Evolutionary conservation across 1,284 basidiomycete species (phyloP), one percentile per base, ranked within the genome.

Genomic region (Fomitopsis betulina): DNA sequence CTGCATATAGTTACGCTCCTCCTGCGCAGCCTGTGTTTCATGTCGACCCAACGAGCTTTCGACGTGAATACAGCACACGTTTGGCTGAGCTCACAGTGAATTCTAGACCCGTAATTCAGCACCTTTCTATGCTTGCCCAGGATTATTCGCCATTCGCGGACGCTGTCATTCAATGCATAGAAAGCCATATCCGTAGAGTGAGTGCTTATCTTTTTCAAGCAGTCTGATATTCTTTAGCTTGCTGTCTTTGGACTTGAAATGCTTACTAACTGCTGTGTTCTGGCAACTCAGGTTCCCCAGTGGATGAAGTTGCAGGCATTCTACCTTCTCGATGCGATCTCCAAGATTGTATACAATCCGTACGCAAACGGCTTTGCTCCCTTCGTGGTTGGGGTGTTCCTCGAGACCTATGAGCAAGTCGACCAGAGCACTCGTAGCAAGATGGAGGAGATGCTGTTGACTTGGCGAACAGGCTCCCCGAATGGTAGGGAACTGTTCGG

Each of bases 311-410:
- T 99, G 5, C 96, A 96, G 0, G 83, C 92, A 0, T 93, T 98
- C 66, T 99, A 99, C 72, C 83, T 98, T 12, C 81, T 99, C 68
- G 97, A 99, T 70, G 96, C 96, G 17, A 95, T 99, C 61, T 93
- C 91, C 54, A 98, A 98, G 75, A 97, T 97, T 75, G 86, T 95
- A 40, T 94, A 87, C 63, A 84, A 91, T 47, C 94, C 94, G 13
- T 98, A 96, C 74, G 91, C 92, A 27, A 84, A 86, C 60, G 81
- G 85, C 60, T 93, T 96, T 65, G 79, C 91, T 21, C 80, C 85
- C 5, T 82, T 93, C 67, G 87, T 94, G 58, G 85, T 87, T 54
- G 80, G 83, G 23, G 76, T 95, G 7, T 97, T 94, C 75, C 77
- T 95, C 64, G 85, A 91, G 62, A 87, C 94, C 32, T 96, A 97